Conservation (phyloP, 2,329 filamentous ascomycete genomes). For the Alternaria brassicicola region DNA sequence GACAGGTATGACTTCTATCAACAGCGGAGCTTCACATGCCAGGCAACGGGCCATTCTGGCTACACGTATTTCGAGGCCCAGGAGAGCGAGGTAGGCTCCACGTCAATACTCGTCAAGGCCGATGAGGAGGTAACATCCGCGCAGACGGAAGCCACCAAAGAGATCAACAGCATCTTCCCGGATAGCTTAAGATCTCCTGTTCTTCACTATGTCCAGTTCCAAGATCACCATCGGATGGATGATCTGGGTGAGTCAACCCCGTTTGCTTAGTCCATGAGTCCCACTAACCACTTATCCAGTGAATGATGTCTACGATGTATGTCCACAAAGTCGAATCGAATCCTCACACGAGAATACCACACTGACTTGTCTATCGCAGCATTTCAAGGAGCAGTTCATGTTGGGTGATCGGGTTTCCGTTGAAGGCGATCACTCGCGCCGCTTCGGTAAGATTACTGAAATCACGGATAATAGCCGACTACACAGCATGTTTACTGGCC, state of each 20-base stretch:
- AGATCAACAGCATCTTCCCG: conserved; percentile 90
- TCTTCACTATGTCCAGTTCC: conserved; percentile 87
- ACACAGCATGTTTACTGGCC: conserved; percentile 36
- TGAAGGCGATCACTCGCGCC: conserved; percentile 37
- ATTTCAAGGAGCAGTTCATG: conserved; percentile 45
- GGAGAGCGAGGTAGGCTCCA: conserved; percentile 78
- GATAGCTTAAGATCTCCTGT: conserved; percentile 90
- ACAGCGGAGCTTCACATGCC: conserved; percentile 91
- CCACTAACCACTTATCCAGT: conserved; percentile 37
- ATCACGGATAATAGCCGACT: conserved; percentile 41
- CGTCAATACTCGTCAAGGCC: conserved; percentile 30
- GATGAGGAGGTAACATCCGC: conserved; percentile 38
- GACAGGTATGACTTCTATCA: conserved; percentile 89
- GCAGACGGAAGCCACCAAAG: conserved; percentile 71
- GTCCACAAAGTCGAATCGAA: background rate
- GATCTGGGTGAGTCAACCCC: conserved; percentile 63
- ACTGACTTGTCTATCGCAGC: conserved; percentile 26
- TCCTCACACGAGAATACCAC: background rate
- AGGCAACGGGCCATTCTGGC: conserved; percentile 91
- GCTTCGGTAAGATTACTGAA: conserved; percentile 39
- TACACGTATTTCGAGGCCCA: conserved; percentile 92
- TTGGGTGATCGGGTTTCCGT: conserved; percentile 43
- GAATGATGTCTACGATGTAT: conserved; percentile 17
- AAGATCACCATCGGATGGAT: conserved; percentile 79
- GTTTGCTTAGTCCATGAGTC: conserved; percentile 27